Percentiles rank a stretch among this genome's conserved stretches.
Evolutionary conservation across 2,329 filamentous ascomycete genomes (phyloP).

Genomic region (Coniochaeta ligniaria): DNA sequence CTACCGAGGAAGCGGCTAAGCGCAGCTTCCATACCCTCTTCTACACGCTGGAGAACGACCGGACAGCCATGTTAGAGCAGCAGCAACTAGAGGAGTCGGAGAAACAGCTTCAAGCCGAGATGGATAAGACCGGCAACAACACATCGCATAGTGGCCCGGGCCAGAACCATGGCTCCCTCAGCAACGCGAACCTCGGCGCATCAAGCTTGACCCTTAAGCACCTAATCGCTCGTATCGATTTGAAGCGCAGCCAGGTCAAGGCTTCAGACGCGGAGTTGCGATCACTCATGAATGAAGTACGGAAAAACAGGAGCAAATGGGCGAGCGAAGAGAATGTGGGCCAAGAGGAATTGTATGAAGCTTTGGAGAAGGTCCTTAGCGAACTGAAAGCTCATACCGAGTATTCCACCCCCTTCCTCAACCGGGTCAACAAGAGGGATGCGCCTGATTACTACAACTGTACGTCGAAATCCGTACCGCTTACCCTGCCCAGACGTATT

Average conservation of each 20-base stretch:
- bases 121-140: conserved; percentile 59
- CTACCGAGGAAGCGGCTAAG: conserved; percentile 82
- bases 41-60: conserved; percentile 91
- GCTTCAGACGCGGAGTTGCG: conserved; percentile 91
- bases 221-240: conserved; percentile 89
- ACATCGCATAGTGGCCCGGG: conserved; percentile 37
- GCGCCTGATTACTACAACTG: conserved; percentile 91
- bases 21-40: conserved; percentile 89
- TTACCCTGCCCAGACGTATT: not conserved
- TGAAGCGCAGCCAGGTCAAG: conserved; percentile 81
- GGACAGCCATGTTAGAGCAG: conserved; percentile 94
- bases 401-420: conserved; percentile 92
- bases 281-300: conserved; percentile 90
- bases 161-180: conserved; percentile 79
- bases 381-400: conserved; percentile 97
- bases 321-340: conserved; percentile 95
- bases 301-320: conserved; percentile 98
- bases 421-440: conserved; percentile 92
- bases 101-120: conserved; percentile 91
- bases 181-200: conserved; percentile 88
- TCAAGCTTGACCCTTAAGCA: conserved; percentile 96
- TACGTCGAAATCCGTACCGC: conserved; percentile 37
- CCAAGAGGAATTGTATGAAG: conserved; percentile 96
- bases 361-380: conserved; percentile 91
- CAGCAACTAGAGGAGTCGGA: conserved; percentile 95